phyloP scores from a whole-genome alignment of 257 asterid genomes.

The Plantago ovata region DNA sequence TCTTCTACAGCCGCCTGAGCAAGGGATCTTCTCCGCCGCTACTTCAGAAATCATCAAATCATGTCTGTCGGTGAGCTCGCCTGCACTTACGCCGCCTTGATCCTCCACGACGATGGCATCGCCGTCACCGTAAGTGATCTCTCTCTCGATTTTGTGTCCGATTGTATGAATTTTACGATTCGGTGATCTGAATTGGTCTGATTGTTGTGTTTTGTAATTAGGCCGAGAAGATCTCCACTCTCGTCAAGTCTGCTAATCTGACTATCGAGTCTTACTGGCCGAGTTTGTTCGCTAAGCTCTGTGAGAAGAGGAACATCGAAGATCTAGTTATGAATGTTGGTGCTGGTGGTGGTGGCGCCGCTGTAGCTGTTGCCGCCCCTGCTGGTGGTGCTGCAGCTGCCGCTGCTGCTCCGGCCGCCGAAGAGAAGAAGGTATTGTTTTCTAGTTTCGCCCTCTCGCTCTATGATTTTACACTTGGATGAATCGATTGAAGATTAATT shows the following conservation, averaged over 20 bases:
- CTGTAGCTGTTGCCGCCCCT: constrained; percentile 26
- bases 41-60: no score
- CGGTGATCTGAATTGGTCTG: neutral
- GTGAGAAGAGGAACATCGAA: constrained; percentile 21
- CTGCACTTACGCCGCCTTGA: neutral
- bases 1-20: no score
- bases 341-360: neutral
- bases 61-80: neutral
- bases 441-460: no score
- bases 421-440: constrained; percentile 58
- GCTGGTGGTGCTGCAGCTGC: constrained; percentile 26
- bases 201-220: constrained; percentile 2
- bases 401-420: constrained; percentile 47
- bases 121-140: constrained; percentile 39
- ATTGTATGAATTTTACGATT: no score
- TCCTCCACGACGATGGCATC: constrained; percentile 35
- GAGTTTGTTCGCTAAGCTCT: neutral
- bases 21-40: no score
- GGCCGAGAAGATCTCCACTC: constrained; percentile 22
- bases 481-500: no score
- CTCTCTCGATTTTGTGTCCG: neutral
- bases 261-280: neutral
- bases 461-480: neutral
- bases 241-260: neutral
- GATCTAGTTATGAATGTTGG: constrained; percentile 30